A percentile compares a stretch with the other conserved stretches of the same genome.
phyloP scores from a whole-genome alignment of 106 monocot genomes.

The Dioscorea dumetorum region DNA sequence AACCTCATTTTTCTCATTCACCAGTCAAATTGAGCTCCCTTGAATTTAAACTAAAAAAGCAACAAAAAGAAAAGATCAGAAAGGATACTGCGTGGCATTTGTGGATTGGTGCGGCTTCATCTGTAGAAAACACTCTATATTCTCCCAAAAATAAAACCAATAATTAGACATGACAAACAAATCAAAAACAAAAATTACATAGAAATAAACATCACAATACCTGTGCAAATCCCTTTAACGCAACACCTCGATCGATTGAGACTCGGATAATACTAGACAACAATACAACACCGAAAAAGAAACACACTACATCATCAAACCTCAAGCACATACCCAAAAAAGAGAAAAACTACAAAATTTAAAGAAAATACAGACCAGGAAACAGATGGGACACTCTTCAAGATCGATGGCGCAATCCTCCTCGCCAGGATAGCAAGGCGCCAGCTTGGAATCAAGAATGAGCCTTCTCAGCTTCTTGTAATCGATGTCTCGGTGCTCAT shows the following conservation, averaged over 20 bases:
- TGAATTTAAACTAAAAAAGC: background rate
- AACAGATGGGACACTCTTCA: slow-evolving; percentile 95
- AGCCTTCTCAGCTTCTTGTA: slow-evolving; percentile 73
- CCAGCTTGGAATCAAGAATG: slow-evolving; percentile 78
- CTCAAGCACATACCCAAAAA: background rate
- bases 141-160: slow-evolving; percentile 2
- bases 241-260: slow-evolving; percentile 97
- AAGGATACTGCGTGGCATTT: slow-evolving; percentile 89
- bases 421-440: slow-evolving; percentile 71
- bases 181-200: background rate
- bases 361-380: slow-evolving; percentile 41
- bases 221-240: slow-evolving; percentile 92
- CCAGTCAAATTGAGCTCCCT: background rate
- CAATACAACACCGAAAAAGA: background rate
- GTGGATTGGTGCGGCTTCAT: slow-evolving; percentile 72
- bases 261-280: slow-evolving; percentile 74
- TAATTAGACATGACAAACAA: background rate
- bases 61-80: background rate
- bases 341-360: background rate
- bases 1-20: no score
- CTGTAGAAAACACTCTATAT: slow-evolving; percentile 92
- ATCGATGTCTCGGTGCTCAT: slow-evolving; percentile 66
- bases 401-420: slow-evolving; percentile 53
- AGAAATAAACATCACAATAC: slow-evolving; percentile 12
- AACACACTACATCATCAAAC: background rate